Evolutionary conservation across 1,284 basidiomycete genomes (phyloP).

Genomic region (Puccinia polysora): DNA sequence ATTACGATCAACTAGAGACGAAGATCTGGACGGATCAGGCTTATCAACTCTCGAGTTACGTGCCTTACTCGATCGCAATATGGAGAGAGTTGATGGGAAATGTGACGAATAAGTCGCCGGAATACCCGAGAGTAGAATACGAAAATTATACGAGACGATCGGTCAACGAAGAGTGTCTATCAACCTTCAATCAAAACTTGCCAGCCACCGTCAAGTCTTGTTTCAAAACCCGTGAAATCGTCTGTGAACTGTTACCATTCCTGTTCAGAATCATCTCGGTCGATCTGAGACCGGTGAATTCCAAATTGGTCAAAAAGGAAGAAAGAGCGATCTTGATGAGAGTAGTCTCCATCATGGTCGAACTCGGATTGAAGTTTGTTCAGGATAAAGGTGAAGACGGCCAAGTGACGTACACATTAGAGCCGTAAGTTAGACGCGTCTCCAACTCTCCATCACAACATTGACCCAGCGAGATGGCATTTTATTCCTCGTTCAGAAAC

Average conservation of each 20-base stretch:
- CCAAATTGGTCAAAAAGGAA: conserved; percentile 75
- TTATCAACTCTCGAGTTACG: conserved; percentile 71
- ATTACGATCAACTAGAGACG: conserved; percentile 72
- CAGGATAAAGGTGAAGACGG: conserved; percentile 88
- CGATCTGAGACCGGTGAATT: conserved; percentile 84
- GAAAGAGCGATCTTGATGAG: conserved; percentile 70
- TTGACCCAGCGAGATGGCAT: conserved; percentile 8
- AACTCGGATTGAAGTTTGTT: conserved; percentile 78
- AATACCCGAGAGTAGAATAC: conserved; percentile 76
- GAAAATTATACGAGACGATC: conserved; percentile 69
- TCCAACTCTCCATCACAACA: not conserved
- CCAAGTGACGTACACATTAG: conserved; percentile 79
- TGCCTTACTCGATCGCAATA: conserved; percentile 47
- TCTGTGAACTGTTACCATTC: conserved; percentile 74
- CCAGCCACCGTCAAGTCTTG: conserved; percentile 56
- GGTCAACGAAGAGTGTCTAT: conserved; percentile 80
- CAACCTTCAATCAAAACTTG: conserved; percentile 61
- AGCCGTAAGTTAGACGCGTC: conserved; percentile 71
- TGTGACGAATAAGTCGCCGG: conserved; percentile 61
- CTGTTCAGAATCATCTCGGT: conserved; percentile 92
- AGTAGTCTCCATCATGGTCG: conserved; percentile 82
- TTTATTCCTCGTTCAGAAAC: not conserved
- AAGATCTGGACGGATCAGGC: conserved; percentile 63
- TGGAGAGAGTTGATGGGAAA: conserved; percentile 47
- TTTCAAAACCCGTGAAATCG: conserved; percentile 61